Evolutionary conservation across 331 rosid species (phyloP).

Genomic region (Dryas integrifolia): DNA sequence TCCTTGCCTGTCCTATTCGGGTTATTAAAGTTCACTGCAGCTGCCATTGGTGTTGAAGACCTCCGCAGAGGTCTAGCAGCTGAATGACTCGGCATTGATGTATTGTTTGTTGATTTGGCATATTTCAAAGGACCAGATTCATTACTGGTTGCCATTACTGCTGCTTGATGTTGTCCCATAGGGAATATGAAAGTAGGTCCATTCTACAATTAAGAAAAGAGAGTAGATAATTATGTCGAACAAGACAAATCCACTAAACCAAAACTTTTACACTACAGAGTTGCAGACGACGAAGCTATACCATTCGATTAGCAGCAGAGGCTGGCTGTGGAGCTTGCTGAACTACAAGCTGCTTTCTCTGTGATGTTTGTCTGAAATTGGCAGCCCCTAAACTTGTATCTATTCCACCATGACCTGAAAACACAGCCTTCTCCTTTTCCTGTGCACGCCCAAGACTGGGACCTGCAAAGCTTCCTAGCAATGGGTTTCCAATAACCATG

Average conservation of each 20-base stretch:
- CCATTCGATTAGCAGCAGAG: constrained; percentile 44
- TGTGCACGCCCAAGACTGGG: constrained; percentile 25
- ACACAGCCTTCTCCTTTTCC: constrained; percentile 30
- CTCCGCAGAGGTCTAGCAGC: constrained; percentile 39
- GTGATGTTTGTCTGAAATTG: constrained; percentile 33
- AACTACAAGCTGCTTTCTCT: constrained; percentile 37
- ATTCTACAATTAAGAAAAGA: constrained; percentile 43
- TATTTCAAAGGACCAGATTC: constrained; percentile 36
- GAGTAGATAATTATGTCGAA: constrained; percentile 1
- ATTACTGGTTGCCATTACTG: constrained; percentile 34
- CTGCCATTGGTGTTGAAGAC: constrained; percentile 45
- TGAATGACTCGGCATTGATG: constrained; percentile 36
- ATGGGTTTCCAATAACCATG: constrained; percentile 30
- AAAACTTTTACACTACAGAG: constrained; percentile 14
- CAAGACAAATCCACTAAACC: not conserved
- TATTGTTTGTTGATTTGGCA: constrained; percentile 28
- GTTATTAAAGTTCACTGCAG: constrained; percentile 41
- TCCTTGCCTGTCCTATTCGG: constrained; percentile 44
- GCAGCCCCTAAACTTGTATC: constrained; percentile 33
- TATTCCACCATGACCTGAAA: constrained; percentile 27
- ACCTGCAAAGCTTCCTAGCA: constrained; percentile 34
- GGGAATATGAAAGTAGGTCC: constrained; percentile 45
- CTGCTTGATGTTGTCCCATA: constrained; percentile 44
- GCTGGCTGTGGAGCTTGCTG: constrained; percentile 40
- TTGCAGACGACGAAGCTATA: constrained; percentile 33